A percentile compares a stretch with the other conserved stretches of the same genome.
These are phyloP conservation scores for Fusarium dimerum DNA, from an alignment of 2,329 filamentous ascomycete genomes.

Conservation along the genomic window DNA sequence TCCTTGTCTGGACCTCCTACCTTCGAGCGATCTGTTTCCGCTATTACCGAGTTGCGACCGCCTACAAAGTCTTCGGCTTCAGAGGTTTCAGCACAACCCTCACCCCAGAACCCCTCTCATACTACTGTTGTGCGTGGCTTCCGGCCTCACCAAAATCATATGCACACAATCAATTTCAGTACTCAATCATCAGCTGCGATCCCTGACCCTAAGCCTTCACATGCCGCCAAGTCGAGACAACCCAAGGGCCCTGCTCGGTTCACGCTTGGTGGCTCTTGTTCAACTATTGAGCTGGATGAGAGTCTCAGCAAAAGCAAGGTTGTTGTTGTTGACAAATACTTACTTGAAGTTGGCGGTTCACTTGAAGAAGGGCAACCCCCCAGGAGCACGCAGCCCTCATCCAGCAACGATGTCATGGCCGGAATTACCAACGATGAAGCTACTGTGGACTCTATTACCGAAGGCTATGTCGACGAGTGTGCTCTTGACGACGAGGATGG, in stretches of 20 bases:
- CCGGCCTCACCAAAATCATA: constrained; percentile 69
- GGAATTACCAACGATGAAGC: constrained; percentile 59
- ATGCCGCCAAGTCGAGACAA: constrained; percentile 66
- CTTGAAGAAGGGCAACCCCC: constrained; percentile 82
- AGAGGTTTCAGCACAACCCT: constrained; percentile 28
- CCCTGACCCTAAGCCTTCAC: constrained; percentile 59
- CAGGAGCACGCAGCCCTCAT: constrained; percentile 51
- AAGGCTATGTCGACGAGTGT: constrained; percentile 73
- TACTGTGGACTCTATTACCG: constrained; percentile 59
- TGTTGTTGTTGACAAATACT: constrained; percentile 36
- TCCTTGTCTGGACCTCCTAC: constrained; percentile 34
- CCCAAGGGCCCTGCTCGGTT: constrained; percentile 67
- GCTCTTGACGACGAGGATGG: constrained; percentile 72
- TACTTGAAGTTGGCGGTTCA: constrained; percentile 56
- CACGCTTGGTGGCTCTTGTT: constrained; percentile 77
- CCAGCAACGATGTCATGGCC: constrained; percentile 70
- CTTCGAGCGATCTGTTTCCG: constrained; percentile 45
- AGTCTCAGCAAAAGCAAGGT: constrained; percentile 47
- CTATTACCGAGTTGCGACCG: constrained; percentile 45
- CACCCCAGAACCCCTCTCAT: constrained; percentile 31
- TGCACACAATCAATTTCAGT: constrained; percentile 47
- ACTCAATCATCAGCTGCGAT: constrained; percentile 58
- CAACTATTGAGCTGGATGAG: constrained; percentile 61
- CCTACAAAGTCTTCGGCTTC: constrained; percentile 62
- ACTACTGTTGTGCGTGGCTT: constrained; percentile 76